phyloP scores from a whole-genome alignment of 495 filamentous ascomycete species.

The Podospora fimiseda region DNA sequence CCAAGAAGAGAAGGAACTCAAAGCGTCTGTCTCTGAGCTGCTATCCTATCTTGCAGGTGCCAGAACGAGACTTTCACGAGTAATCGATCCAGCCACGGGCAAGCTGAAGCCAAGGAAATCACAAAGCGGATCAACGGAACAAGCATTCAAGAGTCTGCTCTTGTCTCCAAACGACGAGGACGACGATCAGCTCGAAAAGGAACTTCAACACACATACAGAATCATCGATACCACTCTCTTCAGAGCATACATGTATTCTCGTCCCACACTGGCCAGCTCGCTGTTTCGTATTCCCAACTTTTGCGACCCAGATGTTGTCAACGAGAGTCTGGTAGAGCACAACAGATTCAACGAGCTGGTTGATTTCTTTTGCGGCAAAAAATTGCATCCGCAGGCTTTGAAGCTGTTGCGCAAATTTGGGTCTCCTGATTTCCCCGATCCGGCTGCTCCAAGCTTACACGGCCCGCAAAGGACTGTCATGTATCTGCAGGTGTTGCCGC shows the following conservation, averaged over 20 bases:
- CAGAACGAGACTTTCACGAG: constrained; percentile 71
- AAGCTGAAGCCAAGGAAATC: constrained; percentile 56
- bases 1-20: constrained; percentile 74
- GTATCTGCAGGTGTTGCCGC: constrained; percentile 85
- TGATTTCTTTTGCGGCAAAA: constrained; percentile 95
- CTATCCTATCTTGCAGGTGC: constrained; percentile 81
- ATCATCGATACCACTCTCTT: constrained; percentile 93
- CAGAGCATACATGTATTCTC: constrained; percentile 84
- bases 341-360: constrained; percentile 90
- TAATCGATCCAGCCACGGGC: constrained; percentile 68
- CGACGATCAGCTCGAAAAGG: constrained; percentile 59
- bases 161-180: constrained; percentile 42
- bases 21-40: constrained; percentile 70
- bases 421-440: constrained; percentile 56
- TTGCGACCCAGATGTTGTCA: constrained; percentile 92
- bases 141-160: constrained; percentile 44
- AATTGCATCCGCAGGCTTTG: constrained; percentile 80
- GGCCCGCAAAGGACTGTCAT: constrained; percentile 77
- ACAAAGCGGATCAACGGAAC: constrained; percentile 47
- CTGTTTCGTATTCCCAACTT: constrained; percentile 96
- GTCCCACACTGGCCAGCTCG: constrained; percentile 75
- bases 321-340: constrained; percentile 81
- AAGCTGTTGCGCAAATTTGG: constrained; percentile 80
- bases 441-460: constrained; percentile 59
- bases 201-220: constrained; percentile 66